Percentiles rank a stretch among this genome's conserved stretches.
phyloP scores from a whole-genome alignment of 352 stramenopile genomes.

The Peronospora farinosa region DNA sequence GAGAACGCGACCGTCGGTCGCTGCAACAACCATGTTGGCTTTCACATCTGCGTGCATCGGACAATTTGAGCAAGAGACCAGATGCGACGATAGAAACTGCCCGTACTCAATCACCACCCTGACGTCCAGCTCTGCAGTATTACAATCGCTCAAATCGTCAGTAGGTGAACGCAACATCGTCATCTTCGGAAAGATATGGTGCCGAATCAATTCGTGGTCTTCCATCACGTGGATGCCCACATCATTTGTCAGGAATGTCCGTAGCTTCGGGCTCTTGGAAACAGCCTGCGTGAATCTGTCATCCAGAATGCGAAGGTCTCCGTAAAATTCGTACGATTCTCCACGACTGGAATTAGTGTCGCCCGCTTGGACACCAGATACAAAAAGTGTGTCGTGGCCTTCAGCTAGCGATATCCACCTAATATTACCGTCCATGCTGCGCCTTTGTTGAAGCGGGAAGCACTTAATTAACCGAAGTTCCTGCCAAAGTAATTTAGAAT shows the following conservation, averaged over 20 bases:
- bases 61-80: conserved; percentile 29
- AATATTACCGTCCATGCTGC: background rate
- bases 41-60: conserved; percentile 26
- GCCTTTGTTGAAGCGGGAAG: conserved; percentile 45
- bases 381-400: conserved; percentile 30
- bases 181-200: conserved; percentile 56
- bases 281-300: conserved; percentile 34
- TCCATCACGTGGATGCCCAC: conserved; percentile 56
- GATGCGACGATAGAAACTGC: conserved; percentile 32
- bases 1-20: conserved; percentile 17
- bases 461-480: conserved; percentile 71
- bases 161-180: conserved; percentile 5
- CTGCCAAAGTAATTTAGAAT: conserved; percentile 40
- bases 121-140: conserved; percentile 3
- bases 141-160: background rate
- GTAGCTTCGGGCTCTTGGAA: conserved; percentile 24
- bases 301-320: conserved; percentile 36
- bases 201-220: conserved; percentile 64
- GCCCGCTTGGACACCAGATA: conserved; percentile 11
- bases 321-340: conserved; percentile 32
- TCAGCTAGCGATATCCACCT: conserved; percentile 47
- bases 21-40: conserved; percentile 29
- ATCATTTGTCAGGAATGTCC: conserved; percentile 46
- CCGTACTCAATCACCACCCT: conserved; percentile 24
- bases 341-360: background rate